Percentiles rank a stretch among this genome's conserved stretches.
Conservation (phyloP, 163 green algal species). For the Scenedesmus sp. region DNA sequence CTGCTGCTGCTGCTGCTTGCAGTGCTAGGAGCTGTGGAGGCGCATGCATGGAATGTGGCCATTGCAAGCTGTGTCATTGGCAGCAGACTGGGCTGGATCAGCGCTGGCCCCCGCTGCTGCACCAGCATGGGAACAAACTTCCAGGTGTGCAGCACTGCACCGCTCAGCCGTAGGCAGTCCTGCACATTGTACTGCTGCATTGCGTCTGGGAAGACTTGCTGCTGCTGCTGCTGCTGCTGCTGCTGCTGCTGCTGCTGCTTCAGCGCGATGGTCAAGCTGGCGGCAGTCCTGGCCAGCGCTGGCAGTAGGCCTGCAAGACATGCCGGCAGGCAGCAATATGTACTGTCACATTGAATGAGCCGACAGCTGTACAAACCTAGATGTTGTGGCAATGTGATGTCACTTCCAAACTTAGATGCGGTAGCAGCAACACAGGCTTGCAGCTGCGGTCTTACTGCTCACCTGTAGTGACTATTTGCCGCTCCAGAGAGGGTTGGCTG, state of each 20-base stretch:
- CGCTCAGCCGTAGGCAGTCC: not conserved
- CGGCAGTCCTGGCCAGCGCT: not conserved
- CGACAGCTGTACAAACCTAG: too few species aligned
- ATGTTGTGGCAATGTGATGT: too few species aligned
- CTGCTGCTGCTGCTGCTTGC: not conserved
- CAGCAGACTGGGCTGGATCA: not conserved
- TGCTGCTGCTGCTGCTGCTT: constrained; percentile 16
- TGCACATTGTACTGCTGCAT: not conserved
- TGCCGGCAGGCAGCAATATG: not conserved
- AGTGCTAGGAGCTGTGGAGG: not conserved
- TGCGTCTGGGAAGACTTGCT: not conserved
- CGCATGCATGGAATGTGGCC: not conserved
- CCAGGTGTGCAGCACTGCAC: not conserved
- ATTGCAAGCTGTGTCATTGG: not conserved
- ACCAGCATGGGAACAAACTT: not conserved
- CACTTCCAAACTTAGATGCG: too few species aligned
- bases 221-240: not conserved
- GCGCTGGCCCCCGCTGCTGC: not conserved
- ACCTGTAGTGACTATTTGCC: not conserved
- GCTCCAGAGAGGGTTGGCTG: not conserved
- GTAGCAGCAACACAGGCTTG: not conserved
- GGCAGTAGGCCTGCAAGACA: not conserved
- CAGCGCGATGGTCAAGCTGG: not conserved
- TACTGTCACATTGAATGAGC: too few species aligned
- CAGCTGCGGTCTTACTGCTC: not conserved